These are phyloP conservation scores for Paracorniculantispora psalliotae DNA, from an alignment of 2,329 filamentous ascomycete species.

Conservation along the genomic window DNA sequence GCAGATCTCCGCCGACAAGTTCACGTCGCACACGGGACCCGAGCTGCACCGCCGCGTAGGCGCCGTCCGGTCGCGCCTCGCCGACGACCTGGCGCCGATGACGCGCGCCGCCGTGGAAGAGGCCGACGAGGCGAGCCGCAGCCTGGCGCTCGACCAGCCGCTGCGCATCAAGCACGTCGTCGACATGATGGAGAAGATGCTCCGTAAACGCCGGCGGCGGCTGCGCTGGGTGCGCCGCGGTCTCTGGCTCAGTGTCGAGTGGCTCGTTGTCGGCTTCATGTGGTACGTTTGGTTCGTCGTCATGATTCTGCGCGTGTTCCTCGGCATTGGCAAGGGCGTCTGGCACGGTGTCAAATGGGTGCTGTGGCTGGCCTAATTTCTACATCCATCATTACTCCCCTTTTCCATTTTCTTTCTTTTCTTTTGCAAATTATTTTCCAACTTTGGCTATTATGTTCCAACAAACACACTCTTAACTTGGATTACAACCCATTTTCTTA, in stretches of 20 bases:
- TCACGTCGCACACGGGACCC: constrained; percentile 52
- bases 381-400: background rate
- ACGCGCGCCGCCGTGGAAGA: constrained; percentile 68
- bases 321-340: constrained; percentile 57
- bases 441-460: too few relatives aligned
- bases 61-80: constrained; percentile 41
- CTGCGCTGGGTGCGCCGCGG: constrained; percentile 71
- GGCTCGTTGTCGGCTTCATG: constrained; percentile 81
- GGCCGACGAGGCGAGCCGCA: constrained; percentile 71
- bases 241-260: constrained; percentile 81
- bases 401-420: background rate
- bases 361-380: constrained; percentile 52
- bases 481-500: background rate
- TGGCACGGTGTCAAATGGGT: constrained; percentile 68
- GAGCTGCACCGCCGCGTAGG: constrained; percentile 47
- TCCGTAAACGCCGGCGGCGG: constrained; percentile 60
- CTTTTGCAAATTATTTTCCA: background rate
- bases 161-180: constrained; percentile 75
- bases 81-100: constrained; percentile 50
- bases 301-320: constrained; percentile 63
- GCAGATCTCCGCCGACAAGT: constrained; percentile 54
- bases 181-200: constrained; percentile 72
- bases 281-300: constrained; percentile 94
- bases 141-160: constrained; percentile 71
- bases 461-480: background rate